Base-by-base conservation (phyloP, 495 filamentous ascomycete species). In the Bacidia rubella region DNA sequence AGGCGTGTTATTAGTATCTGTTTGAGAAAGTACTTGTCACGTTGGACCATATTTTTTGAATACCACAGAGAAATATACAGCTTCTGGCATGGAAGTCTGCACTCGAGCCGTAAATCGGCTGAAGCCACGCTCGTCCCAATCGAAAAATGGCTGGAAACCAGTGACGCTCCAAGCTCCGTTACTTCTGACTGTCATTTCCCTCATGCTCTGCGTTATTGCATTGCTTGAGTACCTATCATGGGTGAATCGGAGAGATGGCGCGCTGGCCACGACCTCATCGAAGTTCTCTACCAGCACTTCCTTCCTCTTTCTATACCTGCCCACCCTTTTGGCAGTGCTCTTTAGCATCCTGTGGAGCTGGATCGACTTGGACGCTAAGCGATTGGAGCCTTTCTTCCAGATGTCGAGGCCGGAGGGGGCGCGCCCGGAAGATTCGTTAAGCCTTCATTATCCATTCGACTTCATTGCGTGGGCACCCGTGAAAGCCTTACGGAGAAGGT, bases 271-370 rank as follows among this genome's bases (percentile, higher is more conserved):
- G 0, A 58, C 24, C 0, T 71, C 74, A 42, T 29, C 58, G 9
- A 72, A 72, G 5, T 35, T 35, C 15, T 15, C 29, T 5, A 7
- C 29, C 5, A 35, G 5, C 29, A 15, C 15, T 35, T 35, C 5
- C 15, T 35, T 35, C 29, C 5, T 35, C 7, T 35, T 7, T 35
- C 29, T 35, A 5, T 35, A 87, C 59, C 67, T 85, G 20, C 83
- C 84, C 0, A 83, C 79, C 0, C 59, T 86, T 3, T 64, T 85
- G 21, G 75, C 79, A 44, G 84, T 87, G 35, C 68, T 74, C 0
- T 89, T 81, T 58, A 85, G 85, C 61, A 77, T 88, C 12, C 51
- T 87, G 17, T 87, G 83, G 82, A 82, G 86, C 62, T 70, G 82
- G 42, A 77, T 79, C 43, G 83, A 86, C 66, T 82, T 83, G 48